A percentile compares a stretch with the other conserved stretches of the same genome.
Conservation (phyloP, 1,139 yeast genomes). For the Magnusiomyces ingens region DNA sequence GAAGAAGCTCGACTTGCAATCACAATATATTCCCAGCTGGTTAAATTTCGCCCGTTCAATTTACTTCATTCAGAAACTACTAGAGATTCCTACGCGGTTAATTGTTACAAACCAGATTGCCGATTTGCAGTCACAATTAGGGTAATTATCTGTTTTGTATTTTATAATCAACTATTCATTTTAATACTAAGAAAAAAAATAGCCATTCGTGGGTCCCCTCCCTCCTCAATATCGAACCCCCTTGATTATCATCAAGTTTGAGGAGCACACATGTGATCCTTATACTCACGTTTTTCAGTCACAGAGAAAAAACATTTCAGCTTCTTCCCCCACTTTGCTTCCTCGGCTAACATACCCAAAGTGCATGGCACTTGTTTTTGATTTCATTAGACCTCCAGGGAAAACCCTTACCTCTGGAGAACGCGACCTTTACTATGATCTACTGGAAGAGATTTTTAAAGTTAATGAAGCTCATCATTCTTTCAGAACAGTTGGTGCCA, state of each 20-base stretch:
- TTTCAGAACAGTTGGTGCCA: neutral
- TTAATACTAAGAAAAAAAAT: neutral
- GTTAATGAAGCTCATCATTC: slow-evolving; percentile 1
- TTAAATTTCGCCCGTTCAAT: neutral
- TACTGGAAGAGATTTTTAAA: slow-evolving; percentile 2
- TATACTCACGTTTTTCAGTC: neutral
- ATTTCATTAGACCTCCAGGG: neutral
- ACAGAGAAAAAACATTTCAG: neutral
- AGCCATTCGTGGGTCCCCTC: slow-evolving; percentile 2
- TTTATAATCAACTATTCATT: neutral
- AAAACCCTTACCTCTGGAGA: neutral
- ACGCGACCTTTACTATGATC: neutral
- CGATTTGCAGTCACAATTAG: neutral
- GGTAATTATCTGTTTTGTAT: neutral
- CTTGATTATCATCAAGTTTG: neutral
- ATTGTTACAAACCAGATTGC: neutral
- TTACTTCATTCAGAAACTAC: slow-evolving; percentile 2
- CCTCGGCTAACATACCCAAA: slow-evolving; percentile 1
- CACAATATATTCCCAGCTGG: slow-evolving; percentile 1
- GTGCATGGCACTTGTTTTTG: slow-evolving; percentile 2
- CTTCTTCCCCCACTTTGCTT: neutral
- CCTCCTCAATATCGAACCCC: slow-evolving; percentile 1
- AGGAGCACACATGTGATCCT: neutral
- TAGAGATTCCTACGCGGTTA: slow-evolving; percentile 1
- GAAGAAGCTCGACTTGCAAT: slow-evolving; percentile 4